Conservation (phyloP, 768 basidiomycete genomes). For the Polyporus arcularius region DNA sequence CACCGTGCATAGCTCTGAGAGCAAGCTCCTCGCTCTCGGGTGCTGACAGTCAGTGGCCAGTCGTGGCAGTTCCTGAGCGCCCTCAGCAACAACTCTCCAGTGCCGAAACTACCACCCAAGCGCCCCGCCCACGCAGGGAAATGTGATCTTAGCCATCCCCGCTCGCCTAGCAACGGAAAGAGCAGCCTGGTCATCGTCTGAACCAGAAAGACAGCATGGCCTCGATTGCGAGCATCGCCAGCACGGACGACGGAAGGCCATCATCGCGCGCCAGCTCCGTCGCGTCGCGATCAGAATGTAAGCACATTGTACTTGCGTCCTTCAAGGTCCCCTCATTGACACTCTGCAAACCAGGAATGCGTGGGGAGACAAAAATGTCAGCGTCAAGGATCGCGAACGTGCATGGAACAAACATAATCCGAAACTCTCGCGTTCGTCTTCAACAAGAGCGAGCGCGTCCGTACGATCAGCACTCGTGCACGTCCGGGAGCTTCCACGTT, state of each 20-base stretch:
- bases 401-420: constrained; percentile 54
- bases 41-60: constrained; percentile 26
- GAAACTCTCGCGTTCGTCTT: constrained; percentile 41
- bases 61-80: constrained; percentile 29
- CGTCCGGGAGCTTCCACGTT: constrained; percentile 44
- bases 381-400: constrained; percentile 52
- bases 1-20: constrained; percentile 28
- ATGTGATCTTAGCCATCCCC: constrained; percentile 18
- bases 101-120: constrained; percentile 1
- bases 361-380: constrained; percentile 43
- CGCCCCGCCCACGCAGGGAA: constrained; percentile 15
- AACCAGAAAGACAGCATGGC: constrained; percentile 38
- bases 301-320: constrained; percentile 25
- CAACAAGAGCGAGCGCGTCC: constrained; percentile 33
- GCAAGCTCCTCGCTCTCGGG: constrained; percentile 31
- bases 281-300: constrained; percentile 55
- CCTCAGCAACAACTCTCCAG: constrained; percentile 43
- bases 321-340: constrained; percentile 1
- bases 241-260: constrained; percentile 42
- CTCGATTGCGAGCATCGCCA: constrained; percentile 43
- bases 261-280: constrained; percentile 49
- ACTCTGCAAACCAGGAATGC: constrained; percentile 45
- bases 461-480: constrained; percentile 39
- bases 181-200: constrained; percentile 20
- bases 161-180: constrained; percentile 16